A percentile compares a stretch with the other conserved stretches of the same genome.
These are phyloP conservation scores for Heliamphora exappendiculata DNA, from an alignment of 148 eudicot genomes.

Conservation along the genomic window DNA sequence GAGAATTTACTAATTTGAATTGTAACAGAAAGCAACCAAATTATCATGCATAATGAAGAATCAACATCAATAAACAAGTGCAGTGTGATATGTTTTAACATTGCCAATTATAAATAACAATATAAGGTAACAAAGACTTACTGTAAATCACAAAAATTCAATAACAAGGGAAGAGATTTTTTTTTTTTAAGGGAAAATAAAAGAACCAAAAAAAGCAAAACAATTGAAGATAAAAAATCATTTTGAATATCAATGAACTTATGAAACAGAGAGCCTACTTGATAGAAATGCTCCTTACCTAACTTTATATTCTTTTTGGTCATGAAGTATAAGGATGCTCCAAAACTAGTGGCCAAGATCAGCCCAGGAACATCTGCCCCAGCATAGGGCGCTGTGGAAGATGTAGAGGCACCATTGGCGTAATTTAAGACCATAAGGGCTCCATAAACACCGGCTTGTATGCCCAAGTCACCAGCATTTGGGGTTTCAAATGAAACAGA, in stretches of 20 bases:
- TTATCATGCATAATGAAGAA: constrained; percentile 1
- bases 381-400: constrained; percentile 46
- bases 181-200: not conserved
- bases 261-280: not conserved
- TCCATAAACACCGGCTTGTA: constrained; percentile 97
- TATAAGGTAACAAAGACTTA: not conserved
- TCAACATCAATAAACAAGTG: not conserved
- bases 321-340: constrained; percentile 93
- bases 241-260: not conserved
- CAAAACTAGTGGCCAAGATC: constrained; percentile 83
- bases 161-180: not conserved
- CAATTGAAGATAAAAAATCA: not conserved
- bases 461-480: constrained; percentile 53
- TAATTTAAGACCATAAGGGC: constrained; percentile 79
- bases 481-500: constrained; percentile 63
- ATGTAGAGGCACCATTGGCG: constrained; percentile 62
- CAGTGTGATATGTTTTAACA: not conserved
- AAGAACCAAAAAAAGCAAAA: not conserved
- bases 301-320: constrained; percentile 77
- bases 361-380: constrained; percentile 95
- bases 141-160: not conserved
- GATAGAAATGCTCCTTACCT: constrained; percentile 40
- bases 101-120: not conserved
- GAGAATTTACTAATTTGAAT: not conserved
- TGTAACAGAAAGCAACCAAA: not conserved